Conservation (phyloP, 1,284 basidiomycete genomes). For the Rhodotorula sp. region DNA sequence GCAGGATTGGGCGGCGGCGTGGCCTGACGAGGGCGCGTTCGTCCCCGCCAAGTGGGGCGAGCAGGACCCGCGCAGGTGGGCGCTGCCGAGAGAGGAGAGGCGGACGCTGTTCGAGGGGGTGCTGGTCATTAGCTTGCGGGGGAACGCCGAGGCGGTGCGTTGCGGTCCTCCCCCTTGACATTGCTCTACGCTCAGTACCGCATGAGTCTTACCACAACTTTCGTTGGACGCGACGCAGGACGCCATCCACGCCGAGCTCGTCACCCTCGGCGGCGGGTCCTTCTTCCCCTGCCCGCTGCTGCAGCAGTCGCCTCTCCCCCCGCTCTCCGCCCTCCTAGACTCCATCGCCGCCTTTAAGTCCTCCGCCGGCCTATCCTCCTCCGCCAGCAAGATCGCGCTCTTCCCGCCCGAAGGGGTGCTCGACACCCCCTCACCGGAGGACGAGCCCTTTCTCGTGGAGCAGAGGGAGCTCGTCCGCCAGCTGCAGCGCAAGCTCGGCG, state of each 20-base stretch:
- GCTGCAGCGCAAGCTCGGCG: constrained; percentile 7
- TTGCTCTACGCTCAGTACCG: no score
- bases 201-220: no score
- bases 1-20: constrained; percentile 10
- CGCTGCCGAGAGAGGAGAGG: not conserved
- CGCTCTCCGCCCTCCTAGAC: not conserved
- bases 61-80: constrained; percentile 4
- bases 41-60: not conserved
- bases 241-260: not conserved
- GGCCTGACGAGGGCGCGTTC: constrained; percentile 7
- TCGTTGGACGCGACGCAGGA: not conserved
- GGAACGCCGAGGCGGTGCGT: not conserved
- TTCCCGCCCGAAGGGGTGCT: constrained; percentile 4
- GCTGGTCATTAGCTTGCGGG: constrained; percentile 20
- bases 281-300: constrained; percentile 8
- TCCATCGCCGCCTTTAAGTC: constrained; percentile 15
- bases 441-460: not conserved
- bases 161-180: no score
- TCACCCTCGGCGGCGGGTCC: constrained; percentile 13
- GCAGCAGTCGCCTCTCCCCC: not conserved
- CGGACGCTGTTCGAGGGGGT: constrained; percentile 16
- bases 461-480: not conserved
- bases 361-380: not conserved
- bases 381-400: constrained; percentile 8
- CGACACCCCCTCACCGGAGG: not conserved